Evolutionary conservation across 768 basidiomycete species (phyloP).

Genomic region (Boletales sp.): DNA sequence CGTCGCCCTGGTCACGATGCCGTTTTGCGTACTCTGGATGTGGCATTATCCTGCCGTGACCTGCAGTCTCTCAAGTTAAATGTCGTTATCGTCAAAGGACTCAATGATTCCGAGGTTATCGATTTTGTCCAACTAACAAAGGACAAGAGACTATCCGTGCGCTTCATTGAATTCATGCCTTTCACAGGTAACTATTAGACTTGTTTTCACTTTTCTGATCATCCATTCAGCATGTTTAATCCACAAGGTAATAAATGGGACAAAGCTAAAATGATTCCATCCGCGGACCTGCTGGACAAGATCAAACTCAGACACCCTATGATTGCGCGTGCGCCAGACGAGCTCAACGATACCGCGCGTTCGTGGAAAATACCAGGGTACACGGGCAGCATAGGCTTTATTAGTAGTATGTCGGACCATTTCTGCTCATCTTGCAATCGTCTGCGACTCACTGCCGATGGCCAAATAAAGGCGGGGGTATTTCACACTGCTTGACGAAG

Average conservation of each 20-base stretch:
- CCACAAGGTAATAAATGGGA: conserved; percentile 80
- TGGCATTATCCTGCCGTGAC: conserved; percentile 51
- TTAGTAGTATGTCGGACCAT: conserved; percentile 92
- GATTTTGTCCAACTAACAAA: conserved; percentile 79
- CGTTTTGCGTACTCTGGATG: conserved; percentile 63
- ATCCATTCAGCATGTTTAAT: conserved; percentile 1
- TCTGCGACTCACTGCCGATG: conserved; percentile 83
- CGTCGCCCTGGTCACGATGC: conserved; percentile 73
- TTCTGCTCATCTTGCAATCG: conserved; percentile 86
- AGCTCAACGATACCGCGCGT: conserved; percentile 76
- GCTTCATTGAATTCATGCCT: conserved; percentile 95
- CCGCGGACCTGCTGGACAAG: conserved; percentile 53
- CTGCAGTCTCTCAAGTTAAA: conserved; percentile 74
- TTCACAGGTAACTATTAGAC: conserved; percentile 60
- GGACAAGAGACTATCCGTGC: conserved; percentile 58
- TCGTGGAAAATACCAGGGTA: conserved; percentile 74
- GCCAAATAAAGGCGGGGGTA: conserved; percentile 71
- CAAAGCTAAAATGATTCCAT: conserved; percentile 76
- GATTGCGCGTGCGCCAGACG: conserved; percentile 58
- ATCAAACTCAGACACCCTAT: conserved; percentile 48
- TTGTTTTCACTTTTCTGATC: not conserved
- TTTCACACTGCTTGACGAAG: not conserved
- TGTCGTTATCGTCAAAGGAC: conserved; percentile 74
- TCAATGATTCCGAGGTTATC: conserved; percentile 78
- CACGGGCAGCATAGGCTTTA: conserved; percentile 75